A percentile compares a stretch with the other conserved stretches of the same genome.
Evolutionary conservation across 2,329 filamentous ascomycete species (phyloP).

Genomic region (Neofusicoccum sp.): DNA sequence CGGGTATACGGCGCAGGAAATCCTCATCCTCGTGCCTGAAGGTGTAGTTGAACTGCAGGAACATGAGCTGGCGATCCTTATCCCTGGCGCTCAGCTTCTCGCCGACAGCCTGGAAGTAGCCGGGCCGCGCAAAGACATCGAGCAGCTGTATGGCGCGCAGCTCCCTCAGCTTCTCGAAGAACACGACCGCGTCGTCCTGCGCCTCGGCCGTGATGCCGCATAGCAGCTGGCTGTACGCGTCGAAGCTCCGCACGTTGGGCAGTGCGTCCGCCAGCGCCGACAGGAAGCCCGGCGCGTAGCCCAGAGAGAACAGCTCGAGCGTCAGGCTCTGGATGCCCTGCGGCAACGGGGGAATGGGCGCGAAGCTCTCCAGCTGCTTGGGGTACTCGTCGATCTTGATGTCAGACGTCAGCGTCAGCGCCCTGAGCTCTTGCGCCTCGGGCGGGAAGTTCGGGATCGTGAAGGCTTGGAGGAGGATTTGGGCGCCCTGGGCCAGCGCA

Average conservation of each 20-base stretch:
- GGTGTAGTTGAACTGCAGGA: conserved; percentile 52
- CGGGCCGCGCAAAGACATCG: conserved; percentile 48
- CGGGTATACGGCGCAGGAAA: conserved; percentile 45
- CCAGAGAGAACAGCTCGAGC: conserved; percentile 53
- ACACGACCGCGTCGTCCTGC: conserved; percentile 43
- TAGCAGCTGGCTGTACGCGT: conserved; percentile 51
- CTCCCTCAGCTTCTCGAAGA: conserved; percentile 41
- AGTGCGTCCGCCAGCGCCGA: conserved; percentile 42
- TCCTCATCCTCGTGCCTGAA: conserved; percentile 49
- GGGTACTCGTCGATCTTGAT: conserved; percentile 53
- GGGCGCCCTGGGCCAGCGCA: conserved; percentile 44
- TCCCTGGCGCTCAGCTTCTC: conserved; percentile 22
- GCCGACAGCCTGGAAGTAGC: conserved; percentile 42
- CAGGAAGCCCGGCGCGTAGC: conserved; percentile 50
- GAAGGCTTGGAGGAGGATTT: conserved; percentile 51
- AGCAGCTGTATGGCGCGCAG: conserved; percentile 51
- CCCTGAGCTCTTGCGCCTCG: conserved; percentile 45
- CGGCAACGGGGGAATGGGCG: conserved; percentile 35
- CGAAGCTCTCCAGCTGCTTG: conserved; percentile 35
- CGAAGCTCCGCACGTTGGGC: conserved; percentile 46
- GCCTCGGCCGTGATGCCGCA: conserved; percentile 45
- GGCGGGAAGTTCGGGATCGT: conserved; percentile 49
- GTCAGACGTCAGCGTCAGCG: conserved; percentile 53
- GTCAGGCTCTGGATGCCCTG: conserved; percentile 46
- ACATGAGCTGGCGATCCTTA: conserved; percentile 39